Conservation (phyloP, 2,329 filamentous ascomycete species). For the Aotearoamyces nothofagi region DNA sequence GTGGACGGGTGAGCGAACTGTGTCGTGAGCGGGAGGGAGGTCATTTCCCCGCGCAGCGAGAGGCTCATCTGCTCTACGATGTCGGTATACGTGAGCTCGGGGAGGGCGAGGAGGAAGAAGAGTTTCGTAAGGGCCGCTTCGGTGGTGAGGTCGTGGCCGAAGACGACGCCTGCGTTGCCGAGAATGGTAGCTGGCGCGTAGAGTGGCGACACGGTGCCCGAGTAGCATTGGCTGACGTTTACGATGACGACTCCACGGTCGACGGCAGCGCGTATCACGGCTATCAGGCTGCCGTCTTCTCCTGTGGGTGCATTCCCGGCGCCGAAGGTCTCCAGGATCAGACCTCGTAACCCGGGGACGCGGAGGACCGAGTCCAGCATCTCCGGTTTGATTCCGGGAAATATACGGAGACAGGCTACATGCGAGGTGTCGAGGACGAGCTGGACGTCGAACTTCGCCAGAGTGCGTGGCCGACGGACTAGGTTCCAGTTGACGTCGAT, state of each 20-base stretch:
- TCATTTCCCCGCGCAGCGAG: conserved; percentile 51
- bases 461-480: conserved; percentile 38
- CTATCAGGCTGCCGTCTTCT: conserved; percentile 39
- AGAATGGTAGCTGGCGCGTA: conserved; percentile 46
- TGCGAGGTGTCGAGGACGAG: conserved; percentile 47
- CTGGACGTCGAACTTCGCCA: conserved; percentile 45
- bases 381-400: conserved; percentile 56
- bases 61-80: conserved; percentile 45
- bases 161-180: conserved; percentile 51
- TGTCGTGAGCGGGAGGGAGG: conserved; percentile 32
- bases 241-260: conserved; percentile 54
- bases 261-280: conserved; percentile 47
- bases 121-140: conserved; percentile 28
- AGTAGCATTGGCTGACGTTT: conserved; percentile 50
- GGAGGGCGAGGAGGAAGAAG: conserved; percentile 43
- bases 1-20: conserved; percentile 41
- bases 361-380: conserved; percentile 55
- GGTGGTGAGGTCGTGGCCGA: conserved; percentile 53
- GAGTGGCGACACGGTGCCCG: conserved; percentile 37
- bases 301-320: conserved; percentile 57
- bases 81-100: conserved; percentile 38
- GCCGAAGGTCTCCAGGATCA: conserved; percentile 59
- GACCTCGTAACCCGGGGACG: conserved; percentile 44
- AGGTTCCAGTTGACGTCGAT: conserved; percentile 49
- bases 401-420: conserved; percentile 56